A percentile compares a stretch with the other conserved stretches of the same genome.
These are phyloP conservation scores for Areca catechu DNA, from an alignment of 176 grass and related monocot species.

Conservation along the genomic window DNA sequence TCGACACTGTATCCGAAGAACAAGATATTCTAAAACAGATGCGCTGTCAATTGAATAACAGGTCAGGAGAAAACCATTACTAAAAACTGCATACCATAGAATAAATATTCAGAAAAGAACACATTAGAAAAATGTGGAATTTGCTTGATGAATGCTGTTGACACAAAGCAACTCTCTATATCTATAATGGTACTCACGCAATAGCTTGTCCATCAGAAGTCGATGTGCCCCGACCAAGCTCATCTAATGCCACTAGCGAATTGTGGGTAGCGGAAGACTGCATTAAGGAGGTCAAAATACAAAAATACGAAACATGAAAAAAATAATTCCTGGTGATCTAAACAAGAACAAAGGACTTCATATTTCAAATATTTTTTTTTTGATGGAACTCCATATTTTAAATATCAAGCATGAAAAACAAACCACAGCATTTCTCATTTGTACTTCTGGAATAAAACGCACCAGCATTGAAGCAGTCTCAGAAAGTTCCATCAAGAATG, in stretches of 20 bases:
- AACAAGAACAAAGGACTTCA: neutral
- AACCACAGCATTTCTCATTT: neutral
- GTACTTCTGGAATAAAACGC: slow-evolving; percentile 26
- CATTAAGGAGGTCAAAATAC: slow-evolving; percentile 22
- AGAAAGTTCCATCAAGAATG: slow-evolving; percentile 81
- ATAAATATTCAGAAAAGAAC: slow-evolving; percentile 6
- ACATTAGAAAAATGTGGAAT: slow-evolving; percentile 17
- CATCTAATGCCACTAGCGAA: slow-evolving; percentile 89
- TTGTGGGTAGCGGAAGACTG: slow-evolving; percentile 86
- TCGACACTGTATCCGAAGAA: slow-evolving; percentile 59
- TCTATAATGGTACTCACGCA: slow-evolving; percentile 34
- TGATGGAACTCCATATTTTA: neutral
- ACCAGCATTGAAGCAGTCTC: slow-evolving; percentile 94
- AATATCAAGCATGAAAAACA: no score
- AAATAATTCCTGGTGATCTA: neutral
- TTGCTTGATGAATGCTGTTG: neutral
- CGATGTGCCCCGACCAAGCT: slow-evolving; percentile 93
- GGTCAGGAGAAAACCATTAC: slow-evolving; percentile 7
- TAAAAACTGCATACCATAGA: slow-evolving; percentile 3
- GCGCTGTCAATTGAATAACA: slow-evolving; percentile 36
- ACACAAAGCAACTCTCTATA: slow-evolving; percentile 4
- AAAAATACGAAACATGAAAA: slow-evolving; percentile 5
- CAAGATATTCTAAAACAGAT: slow-evolving; percentile 84
- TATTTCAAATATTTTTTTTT: neutral
- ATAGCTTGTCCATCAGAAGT: slow-evolving; percentile 99